Base-by-base conservation (phyloP, 2,329 filamentous ascomycete genomes). In the Cercospora brassicicola region DNA sequence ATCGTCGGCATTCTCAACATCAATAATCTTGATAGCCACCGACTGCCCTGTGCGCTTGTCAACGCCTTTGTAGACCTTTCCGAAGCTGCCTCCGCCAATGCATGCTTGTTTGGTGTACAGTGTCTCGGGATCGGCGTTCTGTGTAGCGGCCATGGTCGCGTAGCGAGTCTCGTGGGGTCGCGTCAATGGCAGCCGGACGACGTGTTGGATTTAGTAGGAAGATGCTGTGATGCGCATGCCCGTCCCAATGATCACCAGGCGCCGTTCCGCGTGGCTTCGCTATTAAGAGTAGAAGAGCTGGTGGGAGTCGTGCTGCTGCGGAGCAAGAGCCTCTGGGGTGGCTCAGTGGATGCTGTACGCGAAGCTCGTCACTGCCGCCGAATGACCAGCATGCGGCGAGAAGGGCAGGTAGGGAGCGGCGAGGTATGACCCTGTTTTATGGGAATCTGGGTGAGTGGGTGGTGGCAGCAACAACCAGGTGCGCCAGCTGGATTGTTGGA, bases 1-100 rank as follows among this genome's bases (percentile, higher is more conserved):
- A 80, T 99, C 95, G 82, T 99, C 95, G 76, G 95, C 95, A 82
- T 95, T 97, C 82, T 99, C 95, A 73, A 99, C 95, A 77, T 99
- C 95, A 79, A 99, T 98, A 76, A 99, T 87, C 82, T 99, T 99
- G 84, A 99, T 99, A 30, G 95, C 95, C 61, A 99, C 95, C 11
- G 94, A 90, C 77, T 96, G 91, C 42, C 95, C 95, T 18, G 91
- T 96, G 62, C 92, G 89, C 78, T 95, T 96, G 82, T 98, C 94
- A 73, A 98, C 92, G 67, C 95, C 95, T 87, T 98, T 98, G 87
- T 94, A 99, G 70, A 99, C 95, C 82, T 96, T 96, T 77, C 95
- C 95, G 83, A 99, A 99, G 81, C 94, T 98, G 69, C 95, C 95
- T 74, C 95, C 95, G 74, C 95, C 94, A 93, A 85, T 84, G 76